Percentiles rank a stretch among this genome's conserved stretches.
Evolutionary conservation across 306 rosid genomes (phyloP).

Genomic region (Corylus americana): DNA sequence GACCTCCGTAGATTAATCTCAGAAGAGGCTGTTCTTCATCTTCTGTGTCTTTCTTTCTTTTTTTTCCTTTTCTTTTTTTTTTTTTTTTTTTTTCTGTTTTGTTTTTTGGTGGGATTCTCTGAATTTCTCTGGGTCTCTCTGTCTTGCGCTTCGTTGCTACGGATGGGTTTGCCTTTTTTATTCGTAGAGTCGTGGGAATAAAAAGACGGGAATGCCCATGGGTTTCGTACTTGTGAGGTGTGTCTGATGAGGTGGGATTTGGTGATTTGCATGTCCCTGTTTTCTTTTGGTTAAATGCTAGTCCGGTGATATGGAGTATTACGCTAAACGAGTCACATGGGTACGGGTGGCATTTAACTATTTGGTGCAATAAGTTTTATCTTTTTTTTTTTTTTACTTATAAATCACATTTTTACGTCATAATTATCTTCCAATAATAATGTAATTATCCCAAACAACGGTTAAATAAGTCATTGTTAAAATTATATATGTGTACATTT

Average conservation of each 20-base stretch:
- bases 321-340: neutral
- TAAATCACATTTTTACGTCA: too few species aligned
- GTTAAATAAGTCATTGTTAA: too few species aligned
- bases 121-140: neutral
- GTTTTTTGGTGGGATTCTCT: neutral
- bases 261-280: neutral
- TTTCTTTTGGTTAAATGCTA: neutral
- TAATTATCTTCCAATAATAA: too few species aligned
- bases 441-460: too few species aligned
- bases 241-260: neutral
- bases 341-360: neutral
- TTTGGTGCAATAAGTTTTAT: neutral
- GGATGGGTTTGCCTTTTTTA: constrained; percentile 1
- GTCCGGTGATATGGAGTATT: neutral
- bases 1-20: neutral
- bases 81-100: constrained; percentile 26
- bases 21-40: neutral
- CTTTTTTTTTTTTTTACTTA: too few species aligned
- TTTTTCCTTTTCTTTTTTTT: neutral
- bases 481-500: too few species aligned
- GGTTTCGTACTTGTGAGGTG: neutral
- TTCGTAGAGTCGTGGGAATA: neutral
- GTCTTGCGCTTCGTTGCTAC: constrained; percentile 8
- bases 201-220: constrained; percentile 6
- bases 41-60: neutral